Base-by-base conservation (phyloP, 495 filamentous ascomycete genomes). In the Xylaria palmicola region DNA sequence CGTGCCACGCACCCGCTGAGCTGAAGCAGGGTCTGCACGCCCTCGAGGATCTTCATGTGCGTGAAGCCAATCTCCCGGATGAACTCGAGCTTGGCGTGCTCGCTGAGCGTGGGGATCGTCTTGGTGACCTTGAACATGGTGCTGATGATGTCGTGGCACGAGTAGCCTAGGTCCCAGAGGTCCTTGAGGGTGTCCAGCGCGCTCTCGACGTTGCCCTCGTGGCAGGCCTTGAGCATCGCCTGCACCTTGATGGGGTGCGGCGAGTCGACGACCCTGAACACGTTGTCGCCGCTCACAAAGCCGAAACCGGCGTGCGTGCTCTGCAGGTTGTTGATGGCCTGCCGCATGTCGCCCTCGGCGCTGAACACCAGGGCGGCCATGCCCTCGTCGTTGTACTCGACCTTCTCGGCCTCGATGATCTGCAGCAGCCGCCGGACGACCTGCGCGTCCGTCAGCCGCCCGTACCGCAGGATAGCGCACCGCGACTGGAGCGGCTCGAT, bases 71-170 rank as follows among this genome's bases (percentile, higher is more conserved):
- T 98, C 75, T 97, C 95, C 73, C 89, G 90, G 68, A 98, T 95
- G 64, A 99, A 98, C 69, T 96, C 91, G 55, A 99, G 77, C 75
- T 97, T 94, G 20, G 91, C 83, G 74, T 98, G 91, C 77, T 99
- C 94, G 51, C 90, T 93, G 43, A 99, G 77, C 2, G 86, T 88
- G 1, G 89, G 87, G 43, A 96, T 90, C 4, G 91, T 94, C 78
- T 99, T 99, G 20, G 95, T 97, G 56, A 99, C 94, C 67, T 88
- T 86, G 77, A 99, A 99, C 94, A 99, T 99, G 24, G 93, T 98
- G 72, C 89, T 92, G 68, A 99, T 93, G 63, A 99, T 97, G 70
- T 99, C 94, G 73, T 98, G 92, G 55, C 91, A 92, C 9, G 89
- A 93, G 72, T 99, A 99, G 6, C 94, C 94, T 59, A 97, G 79